Evolutionary conservation across 2,329 filamentous ascomycete species (phyloP).

Genomic region (Amylocarpus encephaloides): DNA sequence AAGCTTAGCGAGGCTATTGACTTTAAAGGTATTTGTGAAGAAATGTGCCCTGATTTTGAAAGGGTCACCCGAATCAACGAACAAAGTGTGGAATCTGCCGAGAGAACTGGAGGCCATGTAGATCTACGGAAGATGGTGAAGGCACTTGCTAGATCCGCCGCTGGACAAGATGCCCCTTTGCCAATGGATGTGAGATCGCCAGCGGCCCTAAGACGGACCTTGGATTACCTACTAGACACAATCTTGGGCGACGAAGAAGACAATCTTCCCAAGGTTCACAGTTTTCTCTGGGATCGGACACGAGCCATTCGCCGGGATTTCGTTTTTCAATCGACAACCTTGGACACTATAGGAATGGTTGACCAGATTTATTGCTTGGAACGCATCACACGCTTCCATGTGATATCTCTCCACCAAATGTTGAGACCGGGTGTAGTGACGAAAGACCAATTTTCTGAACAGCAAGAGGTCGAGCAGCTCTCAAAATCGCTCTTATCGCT

Average conservation of each 20-base stretch:
- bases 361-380: slow-evolving; percentile 59
- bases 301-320: slow-evolving; percentile 63
- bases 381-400: slow-evolving; percentile 61
- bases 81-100: slow-evolving; percentile 49
- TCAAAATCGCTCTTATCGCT: slow-evolving; percentile 59
- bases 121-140: slow-evolving; percentile 55
- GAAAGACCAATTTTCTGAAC: slow-evolving; percentile 56
- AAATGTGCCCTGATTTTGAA: slow-evolving; percentile 65
- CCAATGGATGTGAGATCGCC: slow-evolving; percentile 63
- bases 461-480: slow-evolving; percentile 62
- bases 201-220: slow-evolving; percentile 48
- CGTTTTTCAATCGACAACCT: slow-evolving; percentile 54
- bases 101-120: slow-evolving; percentile 44
- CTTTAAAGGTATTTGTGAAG: slow-evolving; percentile 62
- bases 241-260: slow-evolving; percentile 47
- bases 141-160: slow-evolving; percentile 60
- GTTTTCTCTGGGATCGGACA: slow-evolving; percentile 63
- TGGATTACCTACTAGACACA: slow-evolving; percentile 58
- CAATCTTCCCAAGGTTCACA: slow-evolving; percentile 50
- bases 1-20: slow-evolving; percentile 57
- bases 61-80: slow-evolving; percentile 57
- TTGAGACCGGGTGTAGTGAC: slow-evolving; percentile 46
- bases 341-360: slow-evolving; percentile 47
- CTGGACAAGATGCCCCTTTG: slow-evolving; percentile 60
- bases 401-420: slow-evolving; percentile 57